Conservation (phyloP, 2,329 filamentous ascomycete genomes). For the Canariomyces notabilis region DNA sequence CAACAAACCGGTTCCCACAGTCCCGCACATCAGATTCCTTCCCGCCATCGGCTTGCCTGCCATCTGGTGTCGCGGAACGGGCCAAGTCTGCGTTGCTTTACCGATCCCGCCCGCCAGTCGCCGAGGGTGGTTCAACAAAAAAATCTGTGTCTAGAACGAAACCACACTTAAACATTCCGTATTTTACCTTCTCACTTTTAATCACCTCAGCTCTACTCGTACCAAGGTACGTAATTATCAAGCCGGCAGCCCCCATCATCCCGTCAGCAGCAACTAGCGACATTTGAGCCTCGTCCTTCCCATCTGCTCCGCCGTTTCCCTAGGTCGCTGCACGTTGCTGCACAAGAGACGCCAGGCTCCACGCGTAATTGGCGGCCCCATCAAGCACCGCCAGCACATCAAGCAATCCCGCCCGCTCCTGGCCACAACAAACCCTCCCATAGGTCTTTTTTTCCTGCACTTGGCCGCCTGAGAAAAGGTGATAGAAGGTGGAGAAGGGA, state of each 20-base stretch:
- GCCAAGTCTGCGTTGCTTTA: not conserved
- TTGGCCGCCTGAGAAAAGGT: conserved; percentile 4
- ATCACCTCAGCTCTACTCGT: not conserved
- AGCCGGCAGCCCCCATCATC: too few species aligned
- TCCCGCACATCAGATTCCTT: too few species aligned
- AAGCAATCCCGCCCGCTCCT: conserved; percentile 29
- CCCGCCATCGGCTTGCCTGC: not conserved
- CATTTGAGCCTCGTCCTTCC: conserved; percentile 14
- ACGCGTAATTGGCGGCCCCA: conserved; percentile 27
- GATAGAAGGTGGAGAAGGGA: not conserved
- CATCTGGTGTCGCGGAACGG: not conserved
- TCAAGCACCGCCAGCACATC: conserved; percentile 32
- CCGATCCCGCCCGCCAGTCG: not conserved
- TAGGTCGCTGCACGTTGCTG: conserved; percentile 28
- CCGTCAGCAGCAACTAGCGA: too few species aligned
- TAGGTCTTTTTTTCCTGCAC: conserved; percentile 19
- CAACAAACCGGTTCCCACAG: conserved; percentile 20
- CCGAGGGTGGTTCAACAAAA: not conserved
- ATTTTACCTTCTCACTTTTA: not conserved
- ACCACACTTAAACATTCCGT: not conserved
- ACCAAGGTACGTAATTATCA: not conserved
- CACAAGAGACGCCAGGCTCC: conserved; percentile 22
- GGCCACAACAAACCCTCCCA: conserved; percentile 33
- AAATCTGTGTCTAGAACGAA: too few species aligned
- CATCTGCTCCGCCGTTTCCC: conserved; percentile 17